phyloP scores from a whole-genome alignment of 192 early-diverging fungal species.

The Phycomyces nitens region DNA sequence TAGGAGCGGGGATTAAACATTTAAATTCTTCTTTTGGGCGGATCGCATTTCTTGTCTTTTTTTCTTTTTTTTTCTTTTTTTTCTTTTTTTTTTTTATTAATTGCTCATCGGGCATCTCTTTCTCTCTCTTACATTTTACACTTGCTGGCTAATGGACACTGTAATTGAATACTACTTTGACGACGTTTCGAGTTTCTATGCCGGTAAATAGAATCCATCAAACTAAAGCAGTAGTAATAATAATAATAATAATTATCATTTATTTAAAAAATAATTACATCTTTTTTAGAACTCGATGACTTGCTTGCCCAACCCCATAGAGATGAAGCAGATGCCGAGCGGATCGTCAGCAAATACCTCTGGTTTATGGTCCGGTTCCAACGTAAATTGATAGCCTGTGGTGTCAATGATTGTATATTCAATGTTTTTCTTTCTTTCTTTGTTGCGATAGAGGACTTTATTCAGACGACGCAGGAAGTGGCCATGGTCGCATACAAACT shows the following conservation, averaged over 20 bases:
- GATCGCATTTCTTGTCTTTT: too few relatives aligned
- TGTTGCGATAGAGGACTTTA: conserved; percentile 42
- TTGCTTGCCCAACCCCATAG: conserved; percentile 17
- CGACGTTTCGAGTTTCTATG: conserved; percentile 28
- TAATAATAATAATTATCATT: too few relatives aligned
- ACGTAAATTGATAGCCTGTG: too few relatives aligned
- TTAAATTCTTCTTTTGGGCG: too few relatives aligned
- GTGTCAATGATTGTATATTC: too few relatives aligned
- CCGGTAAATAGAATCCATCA: conserved; percentile 22
- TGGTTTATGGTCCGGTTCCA: conserved; percentile 32
- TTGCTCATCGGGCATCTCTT: too few relatives aligned
- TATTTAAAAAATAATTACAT: too few relatives aligned
- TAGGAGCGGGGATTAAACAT: too few relatives aligned
- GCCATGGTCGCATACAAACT: conserved; percentile 46
- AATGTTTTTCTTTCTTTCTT: conserved; percentile 4
- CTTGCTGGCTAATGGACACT: background rate
- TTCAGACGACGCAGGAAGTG: conserved; percentile 39
- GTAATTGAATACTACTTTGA: conserved; percentile 35
- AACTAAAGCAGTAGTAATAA: too few relatives aligned
- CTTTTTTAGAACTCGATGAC: conserved; percentile 38
- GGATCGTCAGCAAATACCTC: conserved; percentile 22
- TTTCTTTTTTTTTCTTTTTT: too few relatives aligned
- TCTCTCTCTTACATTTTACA: background rate
- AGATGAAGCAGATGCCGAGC: conserved; percentile 16
- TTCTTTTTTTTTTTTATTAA: too few relatives aligned